These are phyloP conservation scores for Actinidia arguta DNA, from an alignment of 179 eudicot species.

Conservation along the genomic window DNA sequence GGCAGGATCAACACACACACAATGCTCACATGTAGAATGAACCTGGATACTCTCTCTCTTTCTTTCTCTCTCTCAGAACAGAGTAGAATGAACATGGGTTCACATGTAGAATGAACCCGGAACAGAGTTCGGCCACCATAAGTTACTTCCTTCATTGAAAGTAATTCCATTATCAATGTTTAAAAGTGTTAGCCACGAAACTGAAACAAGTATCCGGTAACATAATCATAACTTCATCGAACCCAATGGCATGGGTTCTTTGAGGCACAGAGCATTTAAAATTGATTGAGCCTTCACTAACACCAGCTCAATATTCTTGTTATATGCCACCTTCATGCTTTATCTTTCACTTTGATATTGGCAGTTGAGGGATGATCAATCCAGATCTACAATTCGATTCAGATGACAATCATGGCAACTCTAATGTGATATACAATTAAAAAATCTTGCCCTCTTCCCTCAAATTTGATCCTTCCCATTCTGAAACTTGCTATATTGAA, in stretches of 20 bases:
- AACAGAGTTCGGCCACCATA: background rate
- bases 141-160: too few species aligned
- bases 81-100: background rate
- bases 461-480: background rate
- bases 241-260: background rate
- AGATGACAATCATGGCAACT: background rate
- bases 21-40: background rate
- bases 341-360: background rate
- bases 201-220: too few species aligned
- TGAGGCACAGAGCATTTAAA: background rate
- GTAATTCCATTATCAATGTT: too few species aligned
- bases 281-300: background rate
- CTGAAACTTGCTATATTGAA: background rate
- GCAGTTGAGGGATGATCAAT: slow-evolving; percentile 12
- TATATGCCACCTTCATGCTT: background rate
- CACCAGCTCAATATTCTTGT: background rate
- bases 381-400: background rate
- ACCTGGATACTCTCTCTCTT: background rate
- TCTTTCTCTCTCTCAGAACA: background rate
- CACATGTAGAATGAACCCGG: background rate
- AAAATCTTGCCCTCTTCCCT: background rate
- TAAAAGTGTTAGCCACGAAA: too few species aligned
- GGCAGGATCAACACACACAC: background rate
- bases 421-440: background rate
- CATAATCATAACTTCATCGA: too few species aligned